Base-by-base conservation (phyloP, 2,329 filamentous ascomycete species). In the Penicillium carneum region DNA sequence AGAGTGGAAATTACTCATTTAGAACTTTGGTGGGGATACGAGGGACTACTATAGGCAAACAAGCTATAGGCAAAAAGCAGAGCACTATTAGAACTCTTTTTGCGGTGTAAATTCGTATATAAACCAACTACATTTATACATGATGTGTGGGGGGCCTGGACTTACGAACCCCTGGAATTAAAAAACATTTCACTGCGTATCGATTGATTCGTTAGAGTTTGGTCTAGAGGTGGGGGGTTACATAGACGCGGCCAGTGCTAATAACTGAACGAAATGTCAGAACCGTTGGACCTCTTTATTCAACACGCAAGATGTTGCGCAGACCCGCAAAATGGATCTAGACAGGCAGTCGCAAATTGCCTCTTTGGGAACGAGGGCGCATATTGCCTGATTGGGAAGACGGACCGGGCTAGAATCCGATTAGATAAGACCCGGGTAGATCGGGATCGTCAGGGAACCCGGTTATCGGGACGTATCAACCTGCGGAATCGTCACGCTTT, bases 381-480 rank as follows among this genome's bases (percentile, higher is more conserved):
- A 41, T 46, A 59, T 54, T 59, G n/a, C 56, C 56, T 45, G 3
- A 46, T 47, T 54, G 33, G 56, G 56, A 46, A 18, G 12, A 26
- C 11, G 23, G 42, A 16, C 33, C 4, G 39, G 52, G 4, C 10
- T 18, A 29, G 41, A 54, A 36, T 11, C 6, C 6, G 33, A 16
- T 29, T n/a, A 29, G 31, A 12, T 52, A 53, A 59, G 12, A 38
- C 7, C 11, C 49, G 56, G 56, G 31, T 59, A 59, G 49, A 39
- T 59, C 56, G 56, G 56, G 41, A 54, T 56, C 53, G 34, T 26
- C 53, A n/a, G 2, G 14, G 20, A 26, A 16, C 29, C 54, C 23
- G 31, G 36, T 31, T 33, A 33, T 34, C 23, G 39, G 26, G 33
- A 26, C 26, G 18, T 49, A 38, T 43, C 39, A 45, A 10, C n/a